Conservation (phyloP, 352 stramenopile genomes). For the Phytophthora pinifolia region DNA sequence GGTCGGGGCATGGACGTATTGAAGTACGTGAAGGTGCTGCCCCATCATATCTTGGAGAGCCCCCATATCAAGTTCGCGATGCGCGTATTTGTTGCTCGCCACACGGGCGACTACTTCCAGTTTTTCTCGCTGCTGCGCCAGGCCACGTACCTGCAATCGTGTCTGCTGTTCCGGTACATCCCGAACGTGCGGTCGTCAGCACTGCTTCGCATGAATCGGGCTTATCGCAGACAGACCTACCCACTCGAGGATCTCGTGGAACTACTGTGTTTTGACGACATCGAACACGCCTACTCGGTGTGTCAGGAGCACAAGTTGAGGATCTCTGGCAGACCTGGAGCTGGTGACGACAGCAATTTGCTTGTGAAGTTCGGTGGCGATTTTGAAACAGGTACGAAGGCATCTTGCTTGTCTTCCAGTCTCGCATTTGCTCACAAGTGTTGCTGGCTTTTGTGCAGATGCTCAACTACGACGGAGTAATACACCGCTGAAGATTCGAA, state of each 20-base stretch:
- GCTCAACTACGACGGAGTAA: slow-evolving; percentile 69
- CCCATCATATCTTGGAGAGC: slow-evolving; percentile 53
- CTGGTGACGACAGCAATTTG: slow-evolving; percentile 42
- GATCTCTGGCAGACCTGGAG: slow-evolving; percentile 44
- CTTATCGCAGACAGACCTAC: slow-evolving; percentile 70
- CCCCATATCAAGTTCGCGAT: slow-evolving; percentile 87
- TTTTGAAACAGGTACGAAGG: slow-evolving; percentile 67
- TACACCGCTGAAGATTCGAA: slow-evolving; percentile 49
- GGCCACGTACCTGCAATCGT: slow-evolving; percentile 83
- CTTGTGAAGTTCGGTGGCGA: slow-evolving; percentile 76
- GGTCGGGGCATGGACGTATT: slow-evolving; percentile 79
- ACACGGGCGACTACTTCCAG: slow-evolving; percentile 81
- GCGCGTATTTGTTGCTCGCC: slow-evolving; percentile 82
- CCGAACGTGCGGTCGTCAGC: slow-evolving; percentile 69
- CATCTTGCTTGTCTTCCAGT: background rate
- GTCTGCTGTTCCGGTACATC: slow-evolving; percentile 82
- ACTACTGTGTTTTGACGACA: slow-evolving; percentile 80
- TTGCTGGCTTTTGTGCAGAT: slow-evolving; percentile 36
- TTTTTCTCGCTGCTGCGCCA: slow-evolving; percentile 80
- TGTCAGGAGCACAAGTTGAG: slow-evolving; percentile 69
- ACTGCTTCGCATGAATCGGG: slow-evolving; percentile 80
- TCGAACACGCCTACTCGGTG: slow-evolving; percentile 66
- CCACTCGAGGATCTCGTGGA: slow-evolving; percentile 62
- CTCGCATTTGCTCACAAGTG: slow-evolving; percentile 1
- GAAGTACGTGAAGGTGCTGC: slow-evolving; percentile 84